Evolutionary conservation across 1,284 basidiomycete species (phyloP), one percentile per base, ranked within the genome.

Genomic region (Amylostereum chailletii): DNA sequence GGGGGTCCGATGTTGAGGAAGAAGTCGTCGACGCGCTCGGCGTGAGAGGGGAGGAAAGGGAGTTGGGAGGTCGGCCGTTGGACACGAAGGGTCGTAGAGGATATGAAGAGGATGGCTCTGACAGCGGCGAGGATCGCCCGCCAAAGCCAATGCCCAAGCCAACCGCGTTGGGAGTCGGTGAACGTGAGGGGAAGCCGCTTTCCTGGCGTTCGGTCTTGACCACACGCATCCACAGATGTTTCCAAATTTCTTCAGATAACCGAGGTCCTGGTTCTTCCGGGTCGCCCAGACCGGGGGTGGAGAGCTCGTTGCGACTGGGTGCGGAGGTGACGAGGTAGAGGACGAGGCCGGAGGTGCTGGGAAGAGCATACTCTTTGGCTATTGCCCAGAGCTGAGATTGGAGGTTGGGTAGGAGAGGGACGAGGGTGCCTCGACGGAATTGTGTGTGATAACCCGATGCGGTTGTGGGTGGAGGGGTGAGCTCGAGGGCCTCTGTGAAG

Each of bases 311-410:
- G 11, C 53, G 52, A 30, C 48, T 50, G 30, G 48, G 29, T 3
- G 54, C 58, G 38, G 71, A 63, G 27, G 73, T 70, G 42, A 88
- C 72, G 42, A 93, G 77, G 62, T 90, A 93, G 3, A 93, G 70
- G 41, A 90, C 70, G 48, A 93, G 68, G 10, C 90, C 90, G 10
- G 77, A 66, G 0, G 85, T 86, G 57, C 85, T 90, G 1, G 90
- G 90, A 9, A 93, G 71, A 6, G 85, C 85, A 61, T 91, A 93
- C 65, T 93, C 90, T 61, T 82, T 82, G n/a, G 90, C 86, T 47
- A 90, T 90, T n/a, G 86, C 84, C 40, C 70, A 68, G 4, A 90
- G 68, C 59, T 90, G 88, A 2, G 79, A 73, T 50, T 86, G 81
- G 3, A 90, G 67, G 0, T 79, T 84, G 7, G 86, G 70, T 58